These are phyloP conservation scores for Ballota nigra DNA, from an alignment of 257 asterid genomes.

Conservation along the genomic window DNA sequence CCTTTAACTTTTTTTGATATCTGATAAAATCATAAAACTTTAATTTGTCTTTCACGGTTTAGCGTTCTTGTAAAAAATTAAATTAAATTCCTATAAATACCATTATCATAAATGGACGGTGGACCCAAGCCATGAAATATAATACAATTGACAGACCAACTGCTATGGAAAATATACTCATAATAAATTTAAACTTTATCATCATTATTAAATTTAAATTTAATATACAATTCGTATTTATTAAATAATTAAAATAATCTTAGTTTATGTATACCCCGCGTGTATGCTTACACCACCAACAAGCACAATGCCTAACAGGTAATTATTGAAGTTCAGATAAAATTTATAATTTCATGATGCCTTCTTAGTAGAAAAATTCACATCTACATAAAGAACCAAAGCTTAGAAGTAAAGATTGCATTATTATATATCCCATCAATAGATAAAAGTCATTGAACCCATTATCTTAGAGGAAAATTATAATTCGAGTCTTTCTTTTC, in stretches of 20 bases:
- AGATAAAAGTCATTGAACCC: slow-evolving; percentile 3
- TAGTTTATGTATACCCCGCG: not conserved
- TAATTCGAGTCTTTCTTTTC: not conserved
- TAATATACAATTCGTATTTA: not conserved
- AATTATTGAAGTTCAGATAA: not conserved
- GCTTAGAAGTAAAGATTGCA: slow-evolving; percentile 37
- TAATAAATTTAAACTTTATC: too few relatives aligned
- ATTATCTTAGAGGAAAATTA: not conserved
- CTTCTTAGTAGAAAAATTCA: slow-evolving; percentile 18
- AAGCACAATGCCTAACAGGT: slow-evolving; percentile 15
- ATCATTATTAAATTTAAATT: not conserved
- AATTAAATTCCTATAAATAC: too few relatives aligned
- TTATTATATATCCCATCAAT: slow-evolving; percentile 25
- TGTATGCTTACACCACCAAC: not conserved
- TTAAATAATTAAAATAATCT: not conserved
- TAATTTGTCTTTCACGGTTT: too few relatives aligned
- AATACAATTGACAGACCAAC: not conserved
- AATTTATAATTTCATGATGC: slow-evolving; percentile 14
- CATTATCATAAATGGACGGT: too few relatives aligned
- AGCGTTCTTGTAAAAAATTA: too few relatives aligned
- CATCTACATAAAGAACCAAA: slow-evolving; percentile 22
- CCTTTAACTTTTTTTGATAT: too few relatives aligned
- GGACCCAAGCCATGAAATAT: not conserved
- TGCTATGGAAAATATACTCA: not conserved
- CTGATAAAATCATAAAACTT: too few relatives aligned